Base-by-base conservation (phyloP, 2,329 filamentous ascomycete genomes). In the Phoma herbarum region DNA sequence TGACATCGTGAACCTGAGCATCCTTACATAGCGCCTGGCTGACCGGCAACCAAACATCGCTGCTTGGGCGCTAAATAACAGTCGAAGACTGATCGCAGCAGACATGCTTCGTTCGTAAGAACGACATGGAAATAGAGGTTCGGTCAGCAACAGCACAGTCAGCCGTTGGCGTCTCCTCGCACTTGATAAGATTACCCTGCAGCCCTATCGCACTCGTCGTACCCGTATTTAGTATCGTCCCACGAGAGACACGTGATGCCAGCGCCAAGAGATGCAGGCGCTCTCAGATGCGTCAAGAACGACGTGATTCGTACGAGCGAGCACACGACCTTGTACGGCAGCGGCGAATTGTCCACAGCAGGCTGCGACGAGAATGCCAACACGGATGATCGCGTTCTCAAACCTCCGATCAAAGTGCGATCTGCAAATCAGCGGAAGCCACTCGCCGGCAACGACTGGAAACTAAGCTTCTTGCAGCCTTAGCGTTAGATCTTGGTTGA, bases 371-470 rank as follows among this genome's bases (percentile, higher is more conserved):
- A 59, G 16, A 54, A 50, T 46, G 56, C 50, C 51, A 59, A 41
- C 14, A 39, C 56, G 56, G 56, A 59, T 46, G 46, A 53, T 41
- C 56, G 50, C 50, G 16, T 42, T 50, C 56, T 46, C 46, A 54
- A 42, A 54, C 25, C 50, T 54, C 56, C 56, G 56, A 54, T 46
- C 45, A 16, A 46, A 26, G 18, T 22, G 18, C 28, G 37, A 41
- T 45, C 22, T 29, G 31, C 50, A 46, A 50, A 59, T 53, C 50
- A 50, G 20, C 43, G 23, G 25, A 49, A 42, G 33, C 11, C 12
- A 46, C 39, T n/a, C 56, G 50, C 56, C 56, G 56, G 56, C 46
- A 59, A 9, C 31, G 37, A 18, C 14, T 50, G 56, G 56, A 59
- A 54, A 23, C 56, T 49, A 59, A 45, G 25, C 56, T 46, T 6